These are phyloP conservation scores for Neocucurbitaria cava DNA, from an alignment of 2,329 filamentous ascomycete species.

Conservation along the genomic window DNA sequence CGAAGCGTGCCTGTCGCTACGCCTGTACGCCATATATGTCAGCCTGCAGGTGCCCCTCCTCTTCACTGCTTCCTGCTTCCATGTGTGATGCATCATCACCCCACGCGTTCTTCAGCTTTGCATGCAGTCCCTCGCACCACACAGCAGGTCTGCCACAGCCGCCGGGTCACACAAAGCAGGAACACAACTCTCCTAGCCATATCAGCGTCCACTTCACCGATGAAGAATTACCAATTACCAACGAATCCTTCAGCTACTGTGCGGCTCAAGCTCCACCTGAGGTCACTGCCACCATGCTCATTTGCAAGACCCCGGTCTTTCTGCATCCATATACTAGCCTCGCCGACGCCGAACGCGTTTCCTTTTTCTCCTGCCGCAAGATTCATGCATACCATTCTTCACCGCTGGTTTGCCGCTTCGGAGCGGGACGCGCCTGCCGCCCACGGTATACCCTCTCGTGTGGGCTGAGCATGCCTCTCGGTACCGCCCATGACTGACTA, in stretches of 20 bases:
- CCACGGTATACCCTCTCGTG: not conserved
- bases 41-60: constrained; percentile 2
- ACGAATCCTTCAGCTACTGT: not conserved
- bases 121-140: not conserved
- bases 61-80: constrained; percentile 1
- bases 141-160: not conserved
- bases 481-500: not conserved
- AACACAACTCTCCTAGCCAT: not conserved
- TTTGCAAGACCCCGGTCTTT: not conserved
- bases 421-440: constrained; percentile 3
- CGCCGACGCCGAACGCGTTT: not conserved
- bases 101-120: constrained; percentile 11
- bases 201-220: not conserved
- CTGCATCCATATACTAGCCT: not conserved
- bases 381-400: not conserved
- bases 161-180: not conserved
- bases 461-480: not conserved
- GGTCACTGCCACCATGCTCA: not conserved
- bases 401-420: constrained; percentile 6
- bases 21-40: constrained; percentile 1
- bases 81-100: not conserved
- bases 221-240: not conserved
- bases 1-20: not conserved
- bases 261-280: not conserved
- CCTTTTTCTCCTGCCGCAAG: not conserved